Percentiles rank a stretch among this genome's conserved stretches.
These are phyloP conservation scores for Ogataea kodamae DNA, from an alignment of 805 yeast species.

Conservation along the genomic window DNA sequence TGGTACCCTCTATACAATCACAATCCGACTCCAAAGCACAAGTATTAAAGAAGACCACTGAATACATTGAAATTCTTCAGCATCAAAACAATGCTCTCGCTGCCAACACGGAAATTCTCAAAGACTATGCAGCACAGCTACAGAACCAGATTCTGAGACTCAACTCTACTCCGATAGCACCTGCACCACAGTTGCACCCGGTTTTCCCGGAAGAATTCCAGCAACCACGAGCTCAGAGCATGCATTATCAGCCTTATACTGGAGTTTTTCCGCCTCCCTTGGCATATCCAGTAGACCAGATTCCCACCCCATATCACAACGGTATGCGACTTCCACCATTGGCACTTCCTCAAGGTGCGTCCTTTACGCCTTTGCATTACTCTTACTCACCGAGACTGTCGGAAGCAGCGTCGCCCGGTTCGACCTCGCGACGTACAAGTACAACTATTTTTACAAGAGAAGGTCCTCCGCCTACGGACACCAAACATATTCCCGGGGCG, in stretches of 20 bases:
- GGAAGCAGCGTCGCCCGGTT: no score
- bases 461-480: no score
- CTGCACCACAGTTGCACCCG: conserved; percentile 14
- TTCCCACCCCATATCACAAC: conserved; percentile 1
- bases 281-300: conserved; percentile 2
- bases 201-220: conserved; percentile 1
- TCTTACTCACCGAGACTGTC: no score
- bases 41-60: conserved; percentile 40
- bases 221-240: conserved; percentile 4
- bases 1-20: conserved; percentile 40
- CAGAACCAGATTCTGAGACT: conserved; percentile 17
- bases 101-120: conserved; percentile 19
- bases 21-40: conserved; percentile 45
- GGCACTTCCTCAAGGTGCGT: conserved; percentile 2
- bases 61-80: conserved; percentile 39
- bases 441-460: no score
- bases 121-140: conserved; percentile 20
- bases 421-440: no score
- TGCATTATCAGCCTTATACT: conserved; percentile 10
- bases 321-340: conserved; percentile 1
- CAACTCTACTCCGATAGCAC: conserved; percentile 14
- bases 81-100: conserved; percentile 25
- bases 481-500: no score
- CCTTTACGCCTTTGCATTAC: conserved; percentile 2
- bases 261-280: conserved; percentile 9